Evolutionary conservation across 2,329 filamentous ascomycete species (phyloP).

Genomic region (Parastagonospora avenae): DNA sequence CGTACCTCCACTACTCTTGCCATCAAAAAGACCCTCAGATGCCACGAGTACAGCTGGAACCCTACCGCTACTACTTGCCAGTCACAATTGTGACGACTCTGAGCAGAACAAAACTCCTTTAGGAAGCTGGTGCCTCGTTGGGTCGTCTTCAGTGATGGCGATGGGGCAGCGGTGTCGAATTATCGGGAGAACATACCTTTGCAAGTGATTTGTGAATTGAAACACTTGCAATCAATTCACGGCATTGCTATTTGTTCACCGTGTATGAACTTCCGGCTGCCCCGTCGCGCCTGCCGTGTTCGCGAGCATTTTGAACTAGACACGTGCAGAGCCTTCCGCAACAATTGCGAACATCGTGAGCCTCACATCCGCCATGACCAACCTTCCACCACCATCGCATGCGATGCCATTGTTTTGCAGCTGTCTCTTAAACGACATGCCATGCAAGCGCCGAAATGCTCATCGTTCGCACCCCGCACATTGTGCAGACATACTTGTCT

Average conservation of each 20-base stretch:
- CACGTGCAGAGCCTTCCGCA: no score
- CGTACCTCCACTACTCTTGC: no score
- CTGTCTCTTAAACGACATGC: no score
- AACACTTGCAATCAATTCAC: not conserved
- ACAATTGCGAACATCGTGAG: no score
- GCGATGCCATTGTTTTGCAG: no score
- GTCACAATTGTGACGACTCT: conserved; percentile 64
- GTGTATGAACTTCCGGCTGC: not conserved
- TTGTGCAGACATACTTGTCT: no score
- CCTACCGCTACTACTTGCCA: conserved; percentile 70
- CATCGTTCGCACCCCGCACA: no score
- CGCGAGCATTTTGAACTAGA: no score
- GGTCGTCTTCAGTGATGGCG: conserved; percentile 73
- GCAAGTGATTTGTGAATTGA: not conserved
- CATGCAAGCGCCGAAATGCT: no score
- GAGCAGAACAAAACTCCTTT: conserved; percentile 65
- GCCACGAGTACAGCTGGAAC: conserved; percentile 67
- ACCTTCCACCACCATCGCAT: no score
- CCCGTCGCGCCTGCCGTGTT: no score
- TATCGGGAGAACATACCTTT: conserved; percentile 65
- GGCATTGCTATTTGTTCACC: not conserved
- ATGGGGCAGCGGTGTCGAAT: conserved; percentile 73
- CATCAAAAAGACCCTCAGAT: conserved; percentile 66
- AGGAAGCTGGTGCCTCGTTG: conserved; percentile 73
- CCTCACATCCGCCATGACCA: no score